Evolutionary conservation across 306 rosid genomes (phyloP).

Genomic region (Prunus davidiana): DNA sequence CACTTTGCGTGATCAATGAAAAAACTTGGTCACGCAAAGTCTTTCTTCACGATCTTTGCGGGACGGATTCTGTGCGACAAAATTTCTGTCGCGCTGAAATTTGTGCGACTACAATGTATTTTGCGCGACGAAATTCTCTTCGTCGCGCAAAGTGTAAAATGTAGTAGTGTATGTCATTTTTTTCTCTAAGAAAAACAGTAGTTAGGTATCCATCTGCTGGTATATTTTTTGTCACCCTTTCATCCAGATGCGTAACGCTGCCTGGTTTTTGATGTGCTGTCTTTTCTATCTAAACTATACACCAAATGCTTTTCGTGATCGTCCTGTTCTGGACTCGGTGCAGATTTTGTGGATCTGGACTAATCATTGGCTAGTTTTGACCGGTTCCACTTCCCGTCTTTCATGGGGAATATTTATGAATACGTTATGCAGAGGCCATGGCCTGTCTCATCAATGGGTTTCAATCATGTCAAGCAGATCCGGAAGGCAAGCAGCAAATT

Average conservation of each 20-base stretch:
- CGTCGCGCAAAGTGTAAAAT: too few relatives aligned
- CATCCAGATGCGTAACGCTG: neutral
- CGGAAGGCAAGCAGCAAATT: neutral
- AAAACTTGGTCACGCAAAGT: too few relatives aligned
- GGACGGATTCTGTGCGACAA: too few relatives aligned
- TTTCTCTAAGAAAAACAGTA: neutral
- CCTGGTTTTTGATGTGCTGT: neutral
- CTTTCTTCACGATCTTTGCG: too few relatives aligned
- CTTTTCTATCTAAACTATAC: neutral
- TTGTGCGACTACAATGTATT: too few relatives aligned
- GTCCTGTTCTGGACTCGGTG: conserved; percentile 24
- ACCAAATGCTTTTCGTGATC: neutral
- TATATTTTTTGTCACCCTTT: neutral
- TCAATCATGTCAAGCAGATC: neutral
- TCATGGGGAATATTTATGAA: neutral
- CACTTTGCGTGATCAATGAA: too few relatives aligned
- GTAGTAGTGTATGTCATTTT: conserved; percentile 5
- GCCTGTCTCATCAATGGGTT: neutral
- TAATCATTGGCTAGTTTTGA: neutral
- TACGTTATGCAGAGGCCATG: neutral
- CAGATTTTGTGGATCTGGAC: conserved; percentile 82
- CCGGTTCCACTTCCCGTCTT: neutral
- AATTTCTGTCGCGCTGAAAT: too few relatives aligned
- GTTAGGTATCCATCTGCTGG: neutral
- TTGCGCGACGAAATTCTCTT: too few relatives aligned